These are phyloP conservation scores for Orbilia oligospora DNA, from an alignment of 2,329 filamentous ascomycete genomes.

Conservation along the genomic window DNA sequence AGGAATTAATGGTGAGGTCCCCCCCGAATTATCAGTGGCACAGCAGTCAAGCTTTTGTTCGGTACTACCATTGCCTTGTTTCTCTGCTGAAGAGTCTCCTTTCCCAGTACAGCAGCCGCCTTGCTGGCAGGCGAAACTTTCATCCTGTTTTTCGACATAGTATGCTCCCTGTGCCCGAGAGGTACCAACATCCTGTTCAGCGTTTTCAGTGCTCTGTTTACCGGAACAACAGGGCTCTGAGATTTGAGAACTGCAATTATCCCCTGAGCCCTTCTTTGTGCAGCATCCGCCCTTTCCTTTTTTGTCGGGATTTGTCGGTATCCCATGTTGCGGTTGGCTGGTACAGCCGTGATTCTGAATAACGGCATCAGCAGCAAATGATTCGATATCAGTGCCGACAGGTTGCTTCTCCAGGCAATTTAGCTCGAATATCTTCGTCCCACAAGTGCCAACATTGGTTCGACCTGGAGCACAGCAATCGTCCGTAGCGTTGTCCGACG, in stretches of 20 bases:
- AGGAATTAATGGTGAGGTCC: background rate
- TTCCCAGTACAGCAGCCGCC: background rate
- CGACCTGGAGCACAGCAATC: background rate
- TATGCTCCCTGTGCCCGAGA: background rate
- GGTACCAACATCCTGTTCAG: background rate
- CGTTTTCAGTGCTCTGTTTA: background rate
- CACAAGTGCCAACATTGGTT: background rate
- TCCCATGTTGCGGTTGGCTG: too few relatives aligned
- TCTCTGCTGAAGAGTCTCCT: background rate
- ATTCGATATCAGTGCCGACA: background rate
- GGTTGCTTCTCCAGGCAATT: background rate
- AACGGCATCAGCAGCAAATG: background rate
- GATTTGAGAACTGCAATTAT: background rate
- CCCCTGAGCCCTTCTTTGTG: background rate
- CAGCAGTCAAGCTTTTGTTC: background rate
- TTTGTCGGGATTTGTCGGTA: background rate
- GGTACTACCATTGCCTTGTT: background rate
- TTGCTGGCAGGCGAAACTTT: background rate
- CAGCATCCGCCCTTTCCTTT: background rate
- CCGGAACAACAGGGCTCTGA: background rate
- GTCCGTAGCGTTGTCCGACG: background rate
- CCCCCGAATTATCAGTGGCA: background rate
- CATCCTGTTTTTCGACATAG: slow-evolving; percentile 9
- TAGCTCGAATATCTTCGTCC: background rate
- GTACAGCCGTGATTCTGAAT: background rate